These are phyloP conservation scores for Corynascus novoguineensis DNA, from an alignment of 495 filamentous ascomycete genomes.

Conservation along the genomic window DNA sequence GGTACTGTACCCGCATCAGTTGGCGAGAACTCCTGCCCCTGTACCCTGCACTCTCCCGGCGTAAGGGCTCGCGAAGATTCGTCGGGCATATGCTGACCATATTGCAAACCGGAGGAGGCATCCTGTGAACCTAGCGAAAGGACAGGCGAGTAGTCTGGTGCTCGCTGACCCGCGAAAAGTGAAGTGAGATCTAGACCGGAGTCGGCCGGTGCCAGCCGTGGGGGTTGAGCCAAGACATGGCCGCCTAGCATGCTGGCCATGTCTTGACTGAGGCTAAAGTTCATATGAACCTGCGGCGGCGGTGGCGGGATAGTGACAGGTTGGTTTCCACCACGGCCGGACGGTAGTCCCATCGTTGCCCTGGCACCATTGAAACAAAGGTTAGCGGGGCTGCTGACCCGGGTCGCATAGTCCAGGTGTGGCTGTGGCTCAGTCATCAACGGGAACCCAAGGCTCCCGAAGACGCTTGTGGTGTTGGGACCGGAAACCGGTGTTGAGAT, in stretches of 20 bases:
- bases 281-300: neutral
- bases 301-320: neutral
- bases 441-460: neutral
- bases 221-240: neutral
- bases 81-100: neutral
- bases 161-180: neutral
- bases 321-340: neutral
- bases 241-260: neutral
- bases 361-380: neutral
- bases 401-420: neutral
- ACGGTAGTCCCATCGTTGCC: neutral
- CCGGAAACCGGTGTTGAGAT: neutral
- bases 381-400: neutral
- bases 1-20: neutral
- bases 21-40: neutral
- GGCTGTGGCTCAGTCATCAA: neutral
- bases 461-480: neutral
- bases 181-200: neutral
- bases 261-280: neutral
- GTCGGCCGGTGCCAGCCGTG: neutral
- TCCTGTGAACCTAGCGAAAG: neutral
- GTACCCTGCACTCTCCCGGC: neutral
- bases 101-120: neutral
- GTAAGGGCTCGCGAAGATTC: neutral
- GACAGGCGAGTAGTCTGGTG: neutral